These are phyloP conservation scores for Lolium rigidum DNA, from an alignment of 176 grass and related monocot genomes.

Conservation along the genomic window DNA sequence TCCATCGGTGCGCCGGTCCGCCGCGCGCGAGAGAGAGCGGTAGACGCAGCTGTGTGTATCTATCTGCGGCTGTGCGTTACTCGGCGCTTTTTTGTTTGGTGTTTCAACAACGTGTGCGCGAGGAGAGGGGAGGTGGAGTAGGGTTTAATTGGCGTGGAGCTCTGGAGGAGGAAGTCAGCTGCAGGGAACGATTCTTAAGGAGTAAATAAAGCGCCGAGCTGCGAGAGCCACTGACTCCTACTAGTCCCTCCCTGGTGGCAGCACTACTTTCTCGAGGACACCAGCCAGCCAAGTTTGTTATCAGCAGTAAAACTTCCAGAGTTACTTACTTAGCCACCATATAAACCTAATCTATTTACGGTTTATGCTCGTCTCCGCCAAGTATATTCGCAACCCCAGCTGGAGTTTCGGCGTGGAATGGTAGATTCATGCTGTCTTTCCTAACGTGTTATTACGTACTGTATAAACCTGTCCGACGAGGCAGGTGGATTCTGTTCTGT, in stretches of 20 bases:
- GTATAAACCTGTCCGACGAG: constrained; percentile 24
- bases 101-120: constrained; percentile 39
- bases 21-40: not conserved
- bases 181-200: constrained; percentile 62
- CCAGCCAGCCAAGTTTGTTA: not conserved
- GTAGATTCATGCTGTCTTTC: constrained; percentile 39
- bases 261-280: constrained; percentile 31
- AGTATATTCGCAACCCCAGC: not conserved
- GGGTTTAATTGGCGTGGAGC: constrained; percentile 65
- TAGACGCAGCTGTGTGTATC: not conserved
- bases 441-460: not conserved
- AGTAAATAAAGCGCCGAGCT: constrained; percentile 74
- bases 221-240: constrained; percentile 15
- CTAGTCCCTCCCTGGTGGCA: not conserved
- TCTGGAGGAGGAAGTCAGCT: constrained; percentile 37
- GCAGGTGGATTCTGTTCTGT: constrained; percentile 43
- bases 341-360: not conserved
- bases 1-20: constrained; percentile 30
- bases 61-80: constrained; percentile 34
- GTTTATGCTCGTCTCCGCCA: not conserved
- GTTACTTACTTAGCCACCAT: not conserved
- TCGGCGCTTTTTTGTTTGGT: constrained; percentile 48
- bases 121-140: constrained; percentile 23
- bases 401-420: constrained; percentile 1
- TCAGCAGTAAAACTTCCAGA: constrained; percentile 3